These are phyloP conservation scores for Saccharomycopsis selenospora DNA, from an alignment of 805 yeast species.

Conservation along the genomic window DNA sequence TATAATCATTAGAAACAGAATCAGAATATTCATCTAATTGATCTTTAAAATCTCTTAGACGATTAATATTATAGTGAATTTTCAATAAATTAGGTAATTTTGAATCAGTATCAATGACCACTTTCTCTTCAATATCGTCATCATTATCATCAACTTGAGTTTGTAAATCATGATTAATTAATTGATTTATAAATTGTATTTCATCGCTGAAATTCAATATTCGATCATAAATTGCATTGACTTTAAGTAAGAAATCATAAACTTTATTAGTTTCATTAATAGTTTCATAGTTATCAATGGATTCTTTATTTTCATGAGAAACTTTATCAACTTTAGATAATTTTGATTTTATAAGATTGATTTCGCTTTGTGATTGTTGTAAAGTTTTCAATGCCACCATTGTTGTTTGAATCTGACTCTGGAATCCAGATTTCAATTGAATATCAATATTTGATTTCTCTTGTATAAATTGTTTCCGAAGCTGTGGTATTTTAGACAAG, in stretches of 20 bases:
- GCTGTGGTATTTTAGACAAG: constrained; percentile 42
- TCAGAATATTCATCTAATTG: constrained; percentile 53
- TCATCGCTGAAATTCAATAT: constrained; percentile 50
- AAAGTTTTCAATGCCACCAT: constrained; percentile 36
- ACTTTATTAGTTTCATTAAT: constrained; percentile 60
- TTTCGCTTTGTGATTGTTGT: constrained; percentile 36
- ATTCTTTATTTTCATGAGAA: constrained; percentile 48
- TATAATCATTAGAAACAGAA: constrained; percentile 49
- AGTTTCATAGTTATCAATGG: constrained; percentile 60
- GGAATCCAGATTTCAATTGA: constrained; percentile 66
- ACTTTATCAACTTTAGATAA: constrained; percentile 39
- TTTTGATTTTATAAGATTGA: constrained; percentile 42
- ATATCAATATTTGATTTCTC: constrained; percentile 73
- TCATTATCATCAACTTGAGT: constrained; percentile 24
- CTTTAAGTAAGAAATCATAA: constrained; percentile 66
- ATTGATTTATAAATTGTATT: constrained; percentile 40
- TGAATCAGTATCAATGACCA: constrained; percentile 31
- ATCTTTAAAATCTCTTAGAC: constrained; percentile 72
- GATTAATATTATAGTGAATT: constrained; percentile 64
- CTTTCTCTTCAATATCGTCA: constrained; percentile 22
- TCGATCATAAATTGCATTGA: constrained; percentile 55
- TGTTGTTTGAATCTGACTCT: constrained; percentile 52
- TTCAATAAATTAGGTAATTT: constrained; percentile 49
- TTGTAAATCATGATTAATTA: constrained; percentile 41
- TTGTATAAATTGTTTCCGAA: constrained; percentile 49